A percentile compares a stretch with the other conserved stretches of the same genome.
Evolutionary conservation across 169 alveolate genomes (phyloP).

Genomic region (Cryptosporidium parvum): DNA sequence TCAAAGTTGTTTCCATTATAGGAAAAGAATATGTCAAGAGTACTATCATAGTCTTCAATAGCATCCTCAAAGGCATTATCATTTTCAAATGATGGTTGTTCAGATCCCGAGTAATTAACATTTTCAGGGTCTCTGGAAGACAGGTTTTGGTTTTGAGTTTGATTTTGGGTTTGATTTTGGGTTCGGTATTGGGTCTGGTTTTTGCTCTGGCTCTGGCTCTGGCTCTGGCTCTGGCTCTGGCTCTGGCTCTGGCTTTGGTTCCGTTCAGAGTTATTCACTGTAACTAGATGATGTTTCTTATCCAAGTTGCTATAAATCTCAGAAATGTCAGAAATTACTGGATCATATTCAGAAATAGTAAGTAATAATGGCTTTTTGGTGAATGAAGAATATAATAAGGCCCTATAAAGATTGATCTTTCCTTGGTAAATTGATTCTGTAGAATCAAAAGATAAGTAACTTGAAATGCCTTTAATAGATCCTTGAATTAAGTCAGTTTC

Average conservation of each 20-base stretch:
- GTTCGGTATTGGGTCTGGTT: too few species aligned
- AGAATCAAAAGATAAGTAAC: constrained; percentile 30
- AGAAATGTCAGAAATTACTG: constrained; percentile 22
- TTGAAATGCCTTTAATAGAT: constrained; percentile 46
- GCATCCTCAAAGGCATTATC: constrained; percentile 64
- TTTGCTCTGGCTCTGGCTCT: too few species aligned
- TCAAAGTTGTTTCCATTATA: background rate
- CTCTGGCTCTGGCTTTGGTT: background rate
- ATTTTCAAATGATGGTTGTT: constrained; percentile 15
- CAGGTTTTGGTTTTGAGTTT: background rate
- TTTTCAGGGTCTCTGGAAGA: background rate
- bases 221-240: background rate
- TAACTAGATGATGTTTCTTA: background rate
- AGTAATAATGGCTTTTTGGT: constrained; percentile 48
- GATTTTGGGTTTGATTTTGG: background rate
- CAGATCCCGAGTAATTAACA: background rate
- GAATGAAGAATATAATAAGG: constrained; percentile 33
- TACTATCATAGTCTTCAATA: constrained; percentile 63
- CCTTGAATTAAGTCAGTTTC: constrained; percentile 37
- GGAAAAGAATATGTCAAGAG: constrained; percentile 40
- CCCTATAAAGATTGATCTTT: constrained; percentile 49
- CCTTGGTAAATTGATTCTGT: constrained; percentile 29
- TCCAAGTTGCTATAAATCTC: constrained; percentile 32
- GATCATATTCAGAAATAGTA: constrained; percentile 47
- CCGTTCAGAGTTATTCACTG: background rate